Base-by-base conservation (phyloP, 202 grass and related monocot genomes). In the Zizania palustris region DNA sequence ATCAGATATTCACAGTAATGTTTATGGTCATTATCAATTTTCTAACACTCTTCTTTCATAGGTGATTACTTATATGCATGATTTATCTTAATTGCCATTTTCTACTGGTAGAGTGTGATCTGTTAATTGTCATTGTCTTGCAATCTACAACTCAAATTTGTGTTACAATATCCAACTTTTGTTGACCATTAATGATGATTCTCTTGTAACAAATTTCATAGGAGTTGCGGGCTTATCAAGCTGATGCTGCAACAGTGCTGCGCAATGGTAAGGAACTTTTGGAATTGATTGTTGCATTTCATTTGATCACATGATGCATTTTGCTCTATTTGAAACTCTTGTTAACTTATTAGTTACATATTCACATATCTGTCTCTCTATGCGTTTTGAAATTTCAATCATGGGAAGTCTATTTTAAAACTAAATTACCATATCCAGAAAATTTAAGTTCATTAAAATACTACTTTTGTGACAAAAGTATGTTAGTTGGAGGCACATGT, bases 141-240 rank as follows among this genome's bases (percentile, higher is more conserved):
- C 20, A 78, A 59, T 74, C 50, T 56, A 33, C 14, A 8, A 77
- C 51, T 84, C 46, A 19, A 73, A 60, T 72, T 60, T 69, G 6
- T 38, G 61, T 83, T 28, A 53, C 7, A 62, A 80, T 76, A 43
- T 9, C 8, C 12, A 69, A 71, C 9, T 40, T 20, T 57, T 71
- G 64, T 19, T 37, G n/a, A 44, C 56, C 46, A 80, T 72, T 5
- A 50, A 35, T 83, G 37, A 67, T 75, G 54, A 82, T 43, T 74
- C 54, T 45, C 69, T 77, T 68, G 9, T 82, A 49, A 38, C 20
- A 71, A 81, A 86, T 65, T 57, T 85, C 28, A 41, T 45, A 98
- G 95, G 95, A 98, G 74, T 82, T 98, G 71, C 85, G 91, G 60
- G 95, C 91, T 72, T 98, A 98, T 88, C 95, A 95, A 82, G 95